phyloP scores from a whole-genome alignment of 768 basidiomycete genomes.

The Gloeopeniophorella convolvens region DNA sequence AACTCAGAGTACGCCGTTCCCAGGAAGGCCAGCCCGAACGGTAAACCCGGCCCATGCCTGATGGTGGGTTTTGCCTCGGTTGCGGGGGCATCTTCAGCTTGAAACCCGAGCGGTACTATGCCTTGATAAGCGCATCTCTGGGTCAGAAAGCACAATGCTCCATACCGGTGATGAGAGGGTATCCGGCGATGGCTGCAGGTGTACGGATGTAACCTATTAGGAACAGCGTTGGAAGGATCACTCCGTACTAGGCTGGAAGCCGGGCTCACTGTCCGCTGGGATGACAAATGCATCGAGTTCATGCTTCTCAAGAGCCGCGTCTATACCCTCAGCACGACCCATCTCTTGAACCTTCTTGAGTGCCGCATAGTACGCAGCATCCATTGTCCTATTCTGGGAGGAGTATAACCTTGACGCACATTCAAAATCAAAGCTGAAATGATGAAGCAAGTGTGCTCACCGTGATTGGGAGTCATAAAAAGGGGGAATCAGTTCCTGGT shows the following conservation, averaged over 20 bases:
- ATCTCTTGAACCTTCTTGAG: slow-evolving; percentile 28
- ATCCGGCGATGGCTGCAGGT: slow-evolving; percentile 22
- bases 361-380: slow-evolving; percentile 28
- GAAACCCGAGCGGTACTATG: slow-evolving; percentile 22
- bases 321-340: slow-evolving; percentile 30
- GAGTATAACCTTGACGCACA: slow-evolving; percentile 26
- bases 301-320: slow-evolving; percentile 27
- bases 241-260: not conserved
- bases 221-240: not conserved
- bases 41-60: slow-evolving; percentile 21
- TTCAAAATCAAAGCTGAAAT: not conserved
- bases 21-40: slow-evolving; percentile 24
- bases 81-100: slow-evolving; percentile 20
- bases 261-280: slow-evolving; percentile 30
- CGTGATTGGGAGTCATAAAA: slow-evolving; percentile 32
- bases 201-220: slow-evolving; percentile 9
- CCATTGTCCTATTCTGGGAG: slow-evolving; percentile 23
- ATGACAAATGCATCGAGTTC: slow-evolving; percentile 29
- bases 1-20: slow-evolving; percentile 26
- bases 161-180: slow-evolving; percentile 19
- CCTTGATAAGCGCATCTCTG: not conserved
- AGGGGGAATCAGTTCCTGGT: slow-evolving; percentile 38
- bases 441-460: slow-evolving; percentile 17
- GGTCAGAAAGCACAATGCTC: not conserved
- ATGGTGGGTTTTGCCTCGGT: slow-evolving; percentile 13